phyloP scores from a whole-genome alignment of 1,284 basidiomycete species.

The Cystobasidium slooffiae region DNA sequence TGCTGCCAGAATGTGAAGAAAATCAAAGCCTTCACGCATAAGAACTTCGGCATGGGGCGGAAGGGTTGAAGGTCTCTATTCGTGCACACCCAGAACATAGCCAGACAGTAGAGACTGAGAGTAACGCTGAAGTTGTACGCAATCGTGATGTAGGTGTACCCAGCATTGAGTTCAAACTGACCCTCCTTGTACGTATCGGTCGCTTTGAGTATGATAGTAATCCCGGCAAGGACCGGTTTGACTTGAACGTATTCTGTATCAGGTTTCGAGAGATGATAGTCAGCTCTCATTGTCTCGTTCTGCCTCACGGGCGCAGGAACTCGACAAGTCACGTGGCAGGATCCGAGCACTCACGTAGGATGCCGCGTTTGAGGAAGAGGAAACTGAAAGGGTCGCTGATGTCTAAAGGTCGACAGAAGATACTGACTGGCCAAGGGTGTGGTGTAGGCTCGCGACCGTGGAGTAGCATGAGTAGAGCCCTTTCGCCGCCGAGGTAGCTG shows the following conservation, averaged over 20 bases:
- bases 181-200: slow-evolving; percentile 89
- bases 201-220: slow-evolving; percentile 83
- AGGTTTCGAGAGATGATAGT: not conserved
- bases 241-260: slow-evolving; percentile 90
- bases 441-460: slow-evolving; percentile 86
- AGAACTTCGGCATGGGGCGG: slow-evolving; percentile 87
- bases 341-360: slow-evolving; percentile 72
- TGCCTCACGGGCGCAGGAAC: not conserved
- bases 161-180: slow-evolving; percentile 76
- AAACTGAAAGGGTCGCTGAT: slow-evolving; percentile 92
- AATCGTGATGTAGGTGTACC: slow-evolving; percentile 89
- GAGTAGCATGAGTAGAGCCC: slow-evolving; percentile 84
- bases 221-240: slow-evolving; percentile 85
- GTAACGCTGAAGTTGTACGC: slow-evolving; percentile 70
- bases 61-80: slow-evolving; percentile 84
- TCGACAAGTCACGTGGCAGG: not conserved
- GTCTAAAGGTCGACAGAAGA: slow-evolving; percentile 74
- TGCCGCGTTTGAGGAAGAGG: slow-evolving; percentile 89
- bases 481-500: slow-evolving; percentile 85
- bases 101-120: slow-evolving; percentile 80
- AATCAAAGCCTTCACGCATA: slow-evolving; percentile 92
- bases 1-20: slow-evolving; percentile 99
- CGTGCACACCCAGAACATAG: slow-evolving; percentile 92
- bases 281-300: not conserved
- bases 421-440: slow-evolving; percentile 80